Base-by-base conservation (phyloP, 1,284 basidiomycete genomes). In the Abortiporus biennis region DNA sequence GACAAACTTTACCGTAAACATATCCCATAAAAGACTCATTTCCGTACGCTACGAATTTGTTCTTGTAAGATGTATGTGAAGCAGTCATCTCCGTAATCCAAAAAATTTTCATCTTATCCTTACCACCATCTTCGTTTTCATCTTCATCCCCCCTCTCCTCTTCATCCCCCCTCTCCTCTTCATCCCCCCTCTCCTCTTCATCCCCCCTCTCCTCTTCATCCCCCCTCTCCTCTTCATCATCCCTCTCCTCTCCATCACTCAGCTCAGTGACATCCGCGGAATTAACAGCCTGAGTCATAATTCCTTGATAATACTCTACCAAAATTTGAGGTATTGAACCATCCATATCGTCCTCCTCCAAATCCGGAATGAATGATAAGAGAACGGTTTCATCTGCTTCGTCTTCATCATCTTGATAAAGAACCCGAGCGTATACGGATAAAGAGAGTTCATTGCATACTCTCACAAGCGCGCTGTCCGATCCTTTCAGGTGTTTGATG, bases 401-500 rank as follows among this genome's bases (percentile, higher is more conserved):
- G n/a, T n/a, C n/a, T n/a, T 40, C 6, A 11, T 16, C 3, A n/a
- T 13, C 1, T 43, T 30, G 23, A 36, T 27, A 37, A 13, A 37
- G 17, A 3, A 44, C 32, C 4, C 22, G 24, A 3, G 44, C 19
- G n/a, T 13, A 25, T 2, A 40, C 37, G 12, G 13, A 1, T 20
- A 48, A 33, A 4, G 39, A 45, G 13, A 39, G 33, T 25, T 21
- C 22, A 16, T n/a, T 3, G 32, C 36, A 43, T 2, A 43, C 42
- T 11, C 29, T 4, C 27, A 41, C 32, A 16, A 49, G 36, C 15
- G 38, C 38, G 17, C 30, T 39, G 25, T 49, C 47, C 25, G 38
- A 30, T 21, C 47, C 47, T 39, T 49, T 49, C 16, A 49, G 42
- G 37, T 40, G 36, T 11, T 20, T 8, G 12, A 6, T 4, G 34